A percentile compares a stretch with the other conserved stretches of the same genome.
These are phyloP conservation scores for Cairneyella variabilis DNA, from an alignment of 495 filamentous ascomycete genomes.

Conservation along the genomic window DNA sequence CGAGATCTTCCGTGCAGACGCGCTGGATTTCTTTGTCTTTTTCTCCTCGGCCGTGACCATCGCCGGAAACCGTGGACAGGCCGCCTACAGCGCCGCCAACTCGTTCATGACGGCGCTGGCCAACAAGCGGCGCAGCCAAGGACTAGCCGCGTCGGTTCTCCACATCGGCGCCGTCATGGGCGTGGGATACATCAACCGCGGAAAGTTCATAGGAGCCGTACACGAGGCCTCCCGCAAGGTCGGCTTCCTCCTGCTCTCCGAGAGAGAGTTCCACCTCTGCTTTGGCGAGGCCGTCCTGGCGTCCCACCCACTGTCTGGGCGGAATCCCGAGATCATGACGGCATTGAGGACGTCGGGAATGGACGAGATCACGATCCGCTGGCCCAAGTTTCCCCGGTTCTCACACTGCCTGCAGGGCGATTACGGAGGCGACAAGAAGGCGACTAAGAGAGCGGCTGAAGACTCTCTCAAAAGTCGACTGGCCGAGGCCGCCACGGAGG, in stretches of 20 bases:
- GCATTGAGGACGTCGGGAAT: slow-evolving; percentile 6
- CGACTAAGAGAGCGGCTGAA: too few relatives aligned
- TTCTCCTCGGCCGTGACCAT: slow-evolving; percentile 46
- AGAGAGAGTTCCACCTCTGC: slow-evolving; percentile 56
- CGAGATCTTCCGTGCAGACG: slow-evolving; percentile 30
- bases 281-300: slow-evolving; percentile 54
- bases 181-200: slow-evolving; percentile 43
- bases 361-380: background rate
- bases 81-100: slow-evolving; percentile 49
- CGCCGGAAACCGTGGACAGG: slow-evolving; percentile 44
- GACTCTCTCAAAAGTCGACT: background rate
- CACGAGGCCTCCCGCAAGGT: background rate
- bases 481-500: background rate
- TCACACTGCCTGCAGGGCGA: too few relatives aligned
- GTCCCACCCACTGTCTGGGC: too few relatives aligned
- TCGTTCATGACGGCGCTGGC: slow-evolving; percentile 38
- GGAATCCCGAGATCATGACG: background rate
- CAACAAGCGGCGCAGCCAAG: slow-evolving; percentile 21
- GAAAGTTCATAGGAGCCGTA: background rate
- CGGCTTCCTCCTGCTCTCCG: slow-evolving; percentile 28
- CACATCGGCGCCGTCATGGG: slow-evolving; percentile 56
- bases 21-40: slow-evolving; percentile 55
- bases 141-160: slow-evolving; percentile 37
- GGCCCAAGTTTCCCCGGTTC: too few relatives aligned
- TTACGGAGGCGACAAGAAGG: too few relatives aligned